Evolutionary conservation across 2,329 filamentous ascomycete species (phyloP), one percentile per base, ranked within the genome.

Genomic region (Ophiostoma sp.): DNA sequence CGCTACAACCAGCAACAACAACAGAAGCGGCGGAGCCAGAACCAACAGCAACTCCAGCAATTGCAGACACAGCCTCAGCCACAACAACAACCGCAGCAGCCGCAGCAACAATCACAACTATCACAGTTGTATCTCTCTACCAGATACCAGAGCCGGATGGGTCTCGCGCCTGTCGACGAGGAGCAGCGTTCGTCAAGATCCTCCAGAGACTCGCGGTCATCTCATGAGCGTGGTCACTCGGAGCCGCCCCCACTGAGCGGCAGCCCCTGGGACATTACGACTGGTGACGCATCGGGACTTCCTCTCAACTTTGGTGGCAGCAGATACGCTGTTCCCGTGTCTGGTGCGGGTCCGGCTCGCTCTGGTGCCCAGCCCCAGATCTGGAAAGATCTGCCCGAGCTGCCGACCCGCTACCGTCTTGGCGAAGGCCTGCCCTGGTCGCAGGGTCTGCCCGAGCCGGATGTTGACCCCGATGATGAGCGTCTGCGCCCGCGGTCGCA

Each of bases 391-490:
- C 74, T 87, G 61, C 85, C 86, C 0, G 80, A 81, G 6, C 76
- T 78, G 3, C 82, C 82, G 1, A 78, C 79, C 2, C 78, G 78
- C 25, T 85, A 81, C 69, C 82, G 84, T 6, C 80, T 87, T 1
- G 85, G 85, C 9, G 85, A 86, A 69, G 84, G 80, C 2, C 79
- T 87, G 76, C 85, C 86, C 0, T 87, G 86, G 86, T 84, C 79
- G 12, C 77, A 80, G 0, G 82, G 79, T 73, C 79, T 79, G 5
- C 28, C 61, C 7, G 81, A 80, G 76, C 77, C 79, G 2, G 77
- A 73, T 22, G 77, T 75, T 31, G 77, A 80, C 11, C 78, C 78
- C 1, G 76, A 80, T n/a, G 79, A 80, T 31, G 77, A 79, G 11
- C 70, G 69, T 5, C 22, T 71, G 17, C 72, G 57, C n/a, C 70